Evolutionary conservation across 208 protist genomes (phyloP).

Genomic region (Trichomonas gallinae): DNA sequence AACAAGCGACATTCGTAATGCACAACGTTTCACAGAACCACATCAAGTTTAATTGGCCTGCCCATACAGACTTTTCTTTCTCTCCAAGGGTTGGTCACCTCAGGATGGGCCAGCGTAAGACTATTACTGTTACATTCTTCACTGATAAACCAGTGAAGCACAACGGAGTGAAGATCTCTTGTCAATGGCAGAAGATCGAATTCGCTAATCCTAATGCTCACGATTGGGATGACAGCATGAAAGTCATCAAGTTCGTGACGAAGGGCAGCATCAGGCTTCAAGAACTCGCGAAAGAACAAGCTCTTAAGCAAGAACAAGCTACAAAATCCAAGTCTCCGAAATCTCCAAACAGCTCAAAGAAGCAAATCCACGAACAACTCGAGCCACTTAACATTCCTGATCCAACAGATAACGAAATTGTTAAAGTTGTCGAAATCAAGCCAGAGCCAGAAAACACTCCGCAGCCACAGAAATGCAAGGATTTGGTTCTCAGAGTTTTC

Average conservation of each 20-base stretch:
- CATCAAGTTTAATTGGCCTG: background rate
- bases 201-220: background rate
- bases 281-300: background rate
- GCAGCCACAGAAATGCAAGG: background rate
- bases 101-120: background rate
- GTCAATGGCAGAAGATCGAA: background rate
- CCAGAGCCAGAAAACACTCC: constrained; percentile 31
- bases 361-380: background rate
- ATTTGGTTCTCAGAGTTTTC: constrained; percentile 23
- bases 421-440: background rate
- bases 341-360: background rate
- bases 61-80: background rate
- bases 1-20: background rate
- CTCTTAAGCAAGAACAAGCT: too few species aligned
- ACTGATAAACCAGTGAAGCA: background rate
- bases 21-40: background rate
- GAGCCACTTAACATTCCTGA: background rate
- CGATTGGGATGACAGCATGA: background rate
- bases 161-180: background rate
- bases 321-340: background rate
- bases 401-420: background rate
- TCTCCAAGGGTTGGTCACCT: background rate
- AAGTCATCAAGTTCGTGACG: background rate
- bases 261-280: background rate
- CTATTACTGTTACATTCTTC: background rate